Percentiles rank a stretch among this genome's conserved stretches.
Evolutionary conservation across 2,329 filamentous ascomycete genomes (phyloP).

Genomic region (Alternaria viburni): DNA sequence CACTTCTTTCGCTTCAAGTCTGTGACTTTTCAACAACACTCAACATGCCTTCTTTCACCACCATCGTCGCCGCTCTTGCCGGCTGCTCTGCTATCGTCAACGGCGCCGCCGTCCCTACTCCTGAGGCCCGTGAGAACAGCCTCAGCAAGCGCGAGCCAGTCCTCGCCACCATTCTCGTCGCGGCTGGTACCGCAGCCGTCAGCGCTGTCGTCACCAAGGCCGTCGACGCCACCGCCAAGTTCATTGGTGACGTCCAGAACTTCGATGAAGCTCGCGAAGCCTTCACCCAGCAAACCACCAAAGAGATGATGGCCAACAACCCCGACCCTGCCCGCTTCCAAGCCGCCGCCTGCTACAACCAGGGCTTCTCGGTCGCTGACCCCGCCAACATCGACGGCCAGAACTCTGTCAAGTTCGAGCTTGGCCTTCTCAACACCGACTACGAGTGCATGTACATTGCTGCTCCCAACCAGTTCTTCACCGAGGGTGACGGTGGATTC

Average conservation of each 20-base stretch:
- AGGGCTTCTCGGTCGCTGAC: conserved; percentile 3
- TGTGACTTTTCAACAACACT: conserved; percentile 1
- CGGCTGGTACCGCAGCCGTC: conserved; percentile 10
- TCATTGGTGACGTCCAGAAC: conserved; percentile 9
- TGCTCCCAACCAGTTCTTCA: conserved; percentile 11
- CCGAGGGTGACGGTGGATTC: conserved; percentile 6
- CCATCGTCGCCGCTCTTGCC: conserved; percentile 5
- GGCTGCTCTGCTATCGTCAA: conserved; percentile 6
- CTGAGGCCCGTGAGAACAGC: neutral
- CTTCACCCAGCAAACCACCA: conserved; percentile 11
- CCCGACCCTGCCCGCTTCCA: conserved; percentile 5
- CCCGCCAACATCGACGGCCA: conserved; percentile 3
- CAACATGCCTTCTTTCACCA: conserved; percentile 11
- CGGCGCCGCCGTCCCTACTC: conserved; percentile 7
- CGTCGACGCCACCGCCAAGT: neutral
- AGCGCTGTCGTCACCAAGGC: conserved; percentile 10
- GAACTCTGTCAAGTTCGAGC: conserved; percentile 6
- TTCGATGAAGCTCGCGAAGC: conserved; percentile 9
- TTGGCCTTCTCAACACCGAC: conserved; percentile 13
- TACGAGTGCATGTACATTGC: conserved; percentile 15
- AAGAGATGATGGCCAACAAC: conserved; percentile 6
- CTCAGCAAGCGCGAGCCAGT: conserved; percentile 8
- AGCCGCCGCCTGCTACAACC: conserved; percentile 13
- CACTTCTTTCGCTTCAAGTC: conserved; percentile 2
- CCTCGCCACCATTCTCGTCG: conserved; percentile 5